phyloP scores from a whole-genome alignment of 306 rosid genomes.

The Pyrus bretschneideri region DNA sequence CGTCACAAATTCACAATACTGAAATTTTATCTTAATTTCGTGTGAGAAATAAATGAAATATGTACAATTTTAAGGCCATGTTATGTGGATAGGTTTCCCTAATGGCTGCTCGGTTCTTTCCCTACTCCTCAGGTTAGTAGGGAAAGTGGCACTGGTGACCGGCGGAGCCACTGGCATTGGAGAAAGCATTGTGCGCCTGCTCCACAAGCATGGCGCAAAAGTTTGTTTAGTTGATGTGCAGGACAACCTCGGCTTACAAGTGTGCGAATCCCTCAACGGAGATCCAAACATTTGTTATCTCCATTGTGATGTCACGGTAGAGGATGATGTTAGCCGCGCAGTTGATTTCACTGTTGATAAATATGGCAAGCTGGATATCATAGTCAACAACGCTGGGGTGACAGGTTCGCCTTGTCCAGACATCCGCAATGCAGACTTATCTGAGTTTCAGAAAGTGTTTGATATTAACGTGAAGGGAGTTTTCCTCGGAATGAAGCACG shows the following conservation, averaged over 20 bases:
- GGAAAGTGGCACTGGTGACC: constrained; percentile 82
- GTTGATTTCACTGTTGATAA: constrained; percentile 42
- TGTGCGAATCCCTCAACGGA: constrained; percentile 39
- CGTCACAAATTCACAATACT: too few species aligned
- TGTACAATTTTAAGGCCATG: background rate
- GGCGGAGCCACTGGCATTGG: constrained; percentile 95
- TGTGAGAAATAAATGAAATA: background rate
- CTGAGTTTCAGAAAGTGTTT: constrained; percentile 73
- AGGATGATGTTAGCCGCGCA: constrained; percentile 50
- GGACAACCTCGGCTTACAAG: constrained; percentile 53
- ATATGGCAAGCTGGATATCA: constrained; percentile 73
- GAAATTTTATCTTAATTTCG: background rate
- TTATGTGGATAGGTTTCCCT: background rate
- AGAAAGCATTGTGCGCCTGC: constrained; percentile 64
- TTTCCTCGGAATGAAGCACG: constrained; percentile 79
- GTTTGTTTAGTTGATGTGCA: constrained; percentile 69
- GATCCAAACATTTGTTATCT: constrained; percentile 26
- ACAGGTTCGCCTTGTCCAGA: constrained; percentile 61
- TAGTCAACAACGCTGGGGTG: constrained; percentile 83
- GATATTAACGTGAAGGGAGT: constrained; percentile 68
- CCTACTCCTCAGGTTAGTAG: constrained; percentile 44
- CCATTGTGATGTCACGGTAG: constrained; percentile 65
- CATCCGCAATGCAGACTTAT: constrained; percentile 52
- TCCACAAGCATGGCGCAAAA: constrained; percentile 74
- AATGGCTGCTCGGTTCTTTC: background rate